These are phyloP conservation scores for Marchantia paleacea DNA, from an alignment of 225 moss, liverwort and hornwort species.

Conservation along the genomic window DNA sequence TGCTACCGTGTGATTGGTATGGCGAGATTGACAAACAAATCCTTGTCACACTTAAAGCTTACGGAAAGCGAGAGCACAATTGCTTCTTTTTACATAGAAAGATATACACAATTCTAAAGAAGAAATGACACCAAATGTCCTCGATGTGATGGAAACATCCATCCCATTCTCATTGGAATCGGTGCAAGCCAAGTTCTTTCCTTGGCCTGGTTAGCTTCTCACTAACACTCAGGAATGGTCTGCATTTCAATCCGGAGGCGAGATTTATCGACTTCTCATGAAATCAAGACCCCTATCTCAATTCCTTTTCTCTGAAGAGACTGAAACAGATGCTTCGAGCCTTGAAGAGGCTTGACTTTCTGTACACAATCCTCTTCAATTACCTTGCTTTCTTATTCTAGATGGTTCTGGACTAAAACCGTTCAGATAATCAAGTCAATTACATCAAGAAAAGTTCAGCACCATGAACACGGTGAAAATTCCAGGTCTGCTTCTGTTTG, in stretches of 20 bases:
- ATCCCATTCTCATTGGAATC: conserved; percentile 15
- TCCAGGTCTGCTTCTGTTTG: background rate
- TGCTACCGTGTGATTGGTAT: no score
- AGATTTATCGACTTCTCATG: background rate
- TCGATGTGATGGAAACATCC: conserved; percentile 11
- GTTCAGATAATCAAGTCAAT: background rate
- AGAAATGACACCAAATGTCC: conserved; percentile 7
- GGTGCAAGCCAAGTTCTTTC: background rate
- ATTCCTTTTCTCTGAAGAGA: background rate
- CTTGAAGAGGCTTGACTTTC: background rate
- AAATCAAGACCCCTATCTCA: background rate
- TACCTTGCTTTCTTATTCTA: background rate
- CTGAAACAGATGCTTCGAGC: background rate
- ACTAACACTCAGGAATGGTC: background rate
- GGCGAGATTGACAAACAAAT: no score
- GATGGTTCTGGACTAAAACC: background rate
- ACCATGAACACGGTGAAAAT: background rate
- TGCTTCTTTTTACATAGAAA: background rate
- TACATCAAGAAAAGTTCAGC: background rate
- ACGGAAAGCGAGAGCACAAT: background rate
- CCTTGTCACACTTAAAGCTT: no score
- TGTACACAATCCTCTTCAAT: background rate
- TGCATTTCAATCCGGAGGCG: background rate
- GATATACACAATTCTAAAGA: background rate
- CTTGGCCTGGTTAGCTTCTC: background rate